Evolutionary conservation across 495 filamentous ascomycete genomes (phyloP).

Genomic region (Lasiosphaeria miniovina): DNA sequence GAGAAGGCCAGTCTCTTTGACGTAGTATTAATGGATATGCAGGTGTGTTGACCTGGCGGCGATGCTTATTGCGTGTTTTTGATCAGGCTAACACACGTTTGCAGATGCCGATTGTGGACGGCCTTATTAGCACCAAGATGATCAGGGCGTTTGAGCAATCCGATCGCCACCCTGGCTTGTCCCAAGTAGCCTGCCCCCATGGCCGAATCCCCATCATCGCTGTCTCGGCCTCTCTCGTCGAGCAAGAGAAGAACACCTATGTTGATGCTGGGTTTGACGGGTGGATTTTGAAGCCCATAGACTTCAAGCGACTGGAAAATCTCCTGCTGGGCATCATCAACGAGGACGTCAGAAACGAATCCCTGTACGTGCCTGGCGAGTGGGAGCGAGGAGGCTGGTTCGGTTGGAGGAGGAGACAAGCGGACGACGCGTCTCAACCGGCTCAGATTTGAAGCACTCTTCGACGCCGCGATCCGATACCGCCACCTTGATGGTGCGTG

Average conservation of each 20-base stretch:
- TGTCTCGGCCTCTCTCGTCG: slow-evolving; percentile 81
- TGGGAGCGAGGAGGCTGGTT: slow-evolving; percentile 81
- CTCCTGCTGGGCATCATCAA: slow-evolving; percentile 59
- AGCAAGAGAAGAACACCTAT: slow-evolving; percentile 66
- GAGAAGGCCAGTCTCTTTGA: slow-evolving; percentile 63
- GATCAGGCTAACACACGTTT: neutral
- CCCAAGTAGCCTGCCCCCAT: slow-evolving; percentile 44
- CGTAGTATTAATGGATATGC: slow-evolving; percentile 95
- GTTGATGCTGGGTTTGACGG: slow-evolving; percentile 84
- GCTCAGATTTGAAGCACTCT: neutral
- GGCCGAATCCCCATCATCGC: slow-evolving; percentile 79
- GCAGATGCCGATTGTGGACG: slow-evolving; percentile 93
- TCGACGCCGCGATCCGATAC: neutral
- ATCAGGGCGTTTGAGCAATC: slow-evolving; percentile 70
- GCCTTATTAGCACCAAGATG: slow-evolving; percentile 75
- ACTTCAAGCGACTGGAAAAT: slow-evolving; percentile 65
- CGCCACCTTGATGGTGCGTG: too few species aligned
- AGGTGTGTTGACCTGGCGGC: slow-evolving; percentile 50
- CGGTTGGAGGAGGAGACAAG: neutral
- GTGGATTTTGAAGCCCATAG: slow-evolving; percentile 78
- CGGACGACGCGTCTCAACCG: neutral
- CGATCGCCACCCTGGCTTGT: slow-evolving; percentile 37
- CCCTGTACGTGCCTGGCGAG: slow-evolving; percentile 57
- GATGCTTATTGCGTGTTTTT: neutral
- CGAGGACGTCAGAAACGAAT: slow-evolving; percentile 40